phyloP scores from a whole-genome alignment of 495 filamentous ascomycete species.

The Aspergillus leporis region DNA sequence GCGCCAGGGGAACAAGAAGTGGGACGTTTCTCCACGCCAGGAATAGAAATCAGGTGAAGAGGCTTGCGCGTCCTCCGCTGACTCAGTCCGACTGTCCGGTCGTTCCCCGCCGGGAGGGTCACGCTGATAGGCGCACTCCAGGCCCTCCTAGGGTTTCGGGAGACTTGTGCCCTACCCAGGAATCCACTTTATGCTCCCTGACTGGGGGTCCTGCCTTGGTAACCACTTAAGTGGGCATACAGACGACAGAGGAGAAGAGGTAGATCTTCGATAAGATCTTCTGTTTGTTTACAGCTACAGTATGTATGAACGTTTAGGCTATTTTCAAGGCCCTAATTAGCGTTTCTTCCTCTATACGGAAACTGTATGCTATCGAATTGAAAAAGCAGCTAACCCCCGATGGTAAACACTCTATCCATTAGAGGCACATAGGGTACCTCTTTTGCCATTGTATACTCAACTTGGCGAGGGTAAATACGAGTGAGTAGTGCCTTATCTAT shows the following conservation, averaged over 20 bases:
- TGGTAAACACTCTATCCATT: too few species aligned
- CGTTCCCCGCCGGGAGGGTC: not conserved
- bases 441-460: not conserved
- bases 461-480: too few species aligned
- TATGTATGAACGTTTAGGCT: not conserved
- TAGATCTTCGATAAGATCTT: conserved; percentile 19
- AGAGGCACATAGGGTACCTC: not conserved
- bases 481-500: too few species aligned
- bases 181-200: conserved; percentile 11
- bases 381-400: not conserved
- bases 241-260: not conserved
- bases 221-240: conserved; percentile 2
- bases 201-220: not conserved
- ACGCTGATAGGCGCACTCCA: conserved; percentile 6
- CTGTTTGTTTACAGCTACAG: conserved; percentile 4
- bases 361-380: not conserved
- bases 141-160: conserved; percentile 10
- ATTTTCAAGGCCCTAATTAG: not conserved
- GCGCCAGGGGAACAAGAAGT: conserved; percentile 17
- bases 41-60: conserved; percentile 33
- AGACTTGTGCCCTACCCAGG: conserved; percentile 8
- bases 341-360: not conserved
- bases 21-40: conserved; percentile 20
- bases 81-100: conserved; percentile 32
- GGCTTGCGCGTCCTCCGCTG: conserved; percentile 44